Evolutionary conservation across 1,284 basidiomycete species (phyloP), one percentile per base, ranked within the genome.

Genomic region (Ceraceosorus guamensis): DNA sequence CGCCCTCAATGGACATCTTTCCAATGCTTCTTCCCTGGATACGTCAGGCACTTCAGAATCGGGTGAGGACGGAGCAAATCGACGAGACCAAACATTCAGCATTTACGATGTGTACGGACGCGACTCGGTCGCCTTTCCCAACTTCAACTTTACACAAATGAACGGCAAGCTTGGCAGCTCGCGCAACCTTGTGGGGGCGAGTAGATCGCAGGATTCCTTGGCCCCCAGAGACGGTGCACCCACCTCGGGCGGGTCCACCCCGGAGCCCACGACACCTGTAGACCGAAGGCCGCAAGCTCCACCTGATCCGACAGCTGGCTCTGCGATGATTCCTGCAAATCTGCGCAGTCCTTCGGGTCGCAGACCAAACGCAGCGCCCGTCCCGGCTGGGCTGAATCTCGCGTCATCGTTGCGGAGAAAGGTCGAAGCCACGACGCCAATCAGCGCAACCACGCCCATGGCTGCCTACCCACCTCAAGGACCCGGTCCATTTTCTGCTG

Each of bases 21-120:
- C 46, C 37, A 53, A 33, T 46, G 14, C 10, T 35, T 47, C 39
- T 14, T 53, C 52, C 13, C n/a, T 53, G 8, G 39, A 45, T 43
- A 57, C 59, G 32, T 68, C 68, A 31, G 57, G 56, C 53, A 65
- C 67, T 52, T 63, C 61, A 32, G 68, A 67, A 33, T 63, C 66
- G 39, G 66, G 66, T 48, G 65, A 68, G 46, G 62, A 53, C 39
- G 50, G 16, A 10, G 53, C 51, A 8, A 58, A 50, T 37, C 57
- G 67, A 32, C 52, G 66, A 24, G 68, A 72, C 53, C 70, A 72
- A 46, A 59, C 70, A 1, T 65, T 71, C 37, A 66, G 63, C 52
- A 72, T 72, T 53, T 72, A 72, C 67, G 70, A 72, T 48, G 63
- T 72, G 35, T 72, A 72, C 49, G 70, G 70, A 8, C 61, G 70